Percentiles rank a stretch among this genome's conserved stretches.
Conservation (phyloP, 257 asterid species). For the Solanum bulbocastanum region DNA sequence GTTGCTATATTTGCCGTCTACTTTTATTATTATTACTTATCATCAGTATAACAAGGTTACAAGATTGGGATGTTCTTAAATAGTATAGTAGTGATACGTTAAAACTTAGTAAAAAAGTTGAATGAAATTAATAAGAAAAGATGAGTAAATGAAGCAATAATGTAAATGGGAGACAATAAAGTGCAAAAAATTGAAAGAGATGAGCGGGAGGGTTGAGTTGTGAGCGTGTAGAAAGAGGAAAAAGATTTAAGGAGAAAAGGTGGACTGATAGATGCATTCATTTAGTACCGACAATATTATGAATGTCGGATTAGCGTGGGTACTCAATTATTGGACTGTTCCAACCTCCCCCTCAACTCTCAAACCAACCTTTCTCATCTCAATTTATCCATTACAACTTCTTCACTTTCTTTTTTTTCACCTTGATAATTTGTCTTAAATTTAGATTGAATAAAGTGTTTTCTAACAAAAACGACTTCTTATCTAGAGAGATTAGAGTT, state of each 20-base stretch:
- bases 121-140: not conserved
- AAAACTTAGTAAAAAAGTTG: not conserved
- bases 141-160: not conserved
- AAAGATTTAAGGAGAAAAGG: slow-evolving; percentile 20
- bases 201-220: slow-evolving; percentile 1
- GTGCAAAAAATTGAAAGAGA: not conserved
- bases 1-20: not conserved
- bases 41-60: not conserved
- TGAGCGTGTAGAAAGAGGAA: slow-evolving; percentile 42
- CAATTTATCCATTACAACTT: not conserved
- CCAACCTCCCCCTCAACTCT: not conserved
- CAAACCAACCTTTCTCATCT: not conserved
- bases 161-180: not conserved
- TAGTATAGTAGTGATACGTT: too few relatives aligned
- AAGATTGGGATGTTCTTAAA: not conserved
- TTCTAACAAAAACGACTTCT: too few relatives aligned
- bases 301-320: slow-evolving; percentile 86
- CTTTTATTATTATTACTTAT: not conserved
- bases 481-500: too few relatives aligned
- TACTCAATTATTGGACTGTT: slow-evolving; percentile 59
- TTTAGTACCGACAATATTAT: slow-evolving; percentile 56
- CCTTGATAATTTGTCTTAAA: too few relatives aligned
- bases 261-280: slow-evolving; percentile 14
- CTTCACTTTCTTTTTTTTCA: not conserved
- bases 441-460: too few relatives aligned